Percentiles rank a stretch among this genome's conserved stretches.
Evolutionary conservation across 1,139 yeast species (phyloP).

Genomic region (Wickerhamomyces sp.): DNA sequence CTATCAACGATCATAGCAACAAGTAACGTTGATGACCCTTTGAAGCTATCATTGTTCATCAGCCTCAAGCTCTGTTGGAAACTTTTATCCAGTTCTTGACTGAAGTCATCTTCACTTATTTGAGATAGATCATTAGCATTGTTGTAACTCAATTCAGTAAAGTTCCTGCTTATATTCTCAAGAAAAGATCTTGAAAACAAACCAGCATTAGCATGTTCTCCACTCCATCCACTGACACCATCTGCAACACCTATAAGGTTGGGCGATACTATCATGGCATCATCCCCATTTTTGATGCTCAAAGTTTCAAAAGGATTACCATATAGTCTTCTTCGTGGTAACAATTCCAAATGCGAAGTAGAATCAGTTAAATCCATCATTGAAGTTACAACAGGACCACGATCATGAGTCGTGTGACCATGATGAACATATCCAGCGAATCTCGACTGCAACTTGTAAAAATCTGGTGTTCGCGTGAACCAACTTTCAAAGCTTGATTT

Average conservation of each 20-base stretch:
- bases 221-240: conserved; percentile 59
- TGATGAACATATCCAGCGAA: conserved; percentile 48
- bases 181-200: conserved; percentile 54
- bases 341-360: conserved; percentile 34
- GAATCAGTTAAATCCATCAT: conserved; percentile 49
- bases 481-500: not conserved
- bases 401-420: conserved; percentile 29
- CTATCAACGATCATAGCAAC: conserved; percentile 50
- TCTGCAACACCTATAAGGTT: conserved; percentile 54
- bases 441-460: conserved; percentile 40
- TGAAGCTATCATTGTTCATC: conserved; percentile 45
- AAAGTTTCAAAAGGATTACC: conserved; percentile 52
- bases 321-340: conserved; percentile 48
- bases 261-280: conserved; percentile 57
- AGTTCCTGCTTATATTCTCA: conserved; percentile 45
- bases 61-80: conserved; percentile 46
- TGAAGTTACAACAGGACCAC: conserved; percentile 40
- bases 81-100: conserved; percentile 39
- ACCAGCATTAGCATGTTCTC: conserved; percentile 40
- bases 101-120: conserved; percentile 11
- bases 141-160: conserved; percentile 25
- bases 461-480: conserved; percentile 26
- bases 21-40: conserved; percentile 51
- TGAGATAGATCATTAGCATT: conserved; percentile 10
- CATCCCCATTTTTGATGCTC: conserved; percentile 54